Conservation (phyloP, 139 green algal genomes). For the Closterium sp. region DNA sequence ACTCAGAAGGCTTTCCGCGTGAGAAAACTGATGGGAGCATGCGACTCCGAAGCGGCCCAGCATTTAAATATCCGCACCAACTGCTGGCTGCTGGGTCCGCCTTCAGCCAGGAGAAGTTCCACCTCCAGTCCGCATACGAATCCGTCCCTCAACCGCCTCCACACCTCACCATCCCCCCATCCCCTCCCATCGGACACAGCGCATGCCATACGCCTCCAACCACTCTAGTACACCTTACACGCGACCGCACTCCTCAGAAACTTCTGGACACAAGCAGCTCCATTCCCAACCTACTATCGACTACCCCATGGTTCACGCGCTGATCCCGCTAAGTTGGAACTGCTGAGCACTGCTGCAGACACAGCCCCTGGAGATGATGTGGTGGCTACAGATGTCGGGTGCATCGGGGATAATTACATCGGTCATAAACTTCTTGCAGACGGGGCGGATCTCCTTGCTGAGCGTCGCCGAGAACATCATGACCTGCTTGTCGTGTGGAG, state of each 20-base stretch:
- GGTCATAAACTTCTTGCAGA: conserved; percentile 99
- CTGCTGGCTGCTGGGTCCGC: background rate
- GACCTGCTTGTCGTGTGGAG: conserved; percentile 98
- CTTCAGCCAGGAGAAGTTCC: background rate
- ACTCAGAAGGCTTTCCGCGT: background rate
- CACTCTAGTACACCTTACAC: background rate
- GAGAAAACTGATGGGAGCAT: background rate
- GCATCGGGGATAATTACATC: conserved; percentile 60
- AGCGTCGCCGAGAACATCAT: conserved; percentile 99
- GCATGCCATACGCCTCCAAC: background rate
- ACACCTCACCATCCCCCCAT: background rate
- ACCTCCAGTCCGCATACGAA: background rate
- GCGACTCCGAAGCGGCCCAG: background rate
- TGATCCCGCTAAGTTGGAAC: background rate
- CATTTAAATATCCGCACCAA: background rate
- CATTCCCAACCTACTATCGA: background rate
- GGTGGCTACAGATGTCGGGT: background rate
- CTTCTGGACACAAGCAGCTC: background rate
- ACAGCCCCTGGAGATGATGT: background rate
- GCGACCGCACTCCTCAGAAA: background rate
- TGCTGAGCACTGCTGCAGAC: background rate
- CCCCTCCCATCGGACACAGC: background rate
- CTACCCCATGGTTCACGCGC: background rate
- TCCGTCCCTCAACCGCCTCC: background rate
- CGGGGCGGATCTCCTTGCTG: conserved; percentile 80